Percentiles rank a stretch among this genome's conserved stretches.
Evolutionary conservation across 495 filamentous ascomycete species (phyloP).

Genomic region (Xylaria sp.): DNA sequence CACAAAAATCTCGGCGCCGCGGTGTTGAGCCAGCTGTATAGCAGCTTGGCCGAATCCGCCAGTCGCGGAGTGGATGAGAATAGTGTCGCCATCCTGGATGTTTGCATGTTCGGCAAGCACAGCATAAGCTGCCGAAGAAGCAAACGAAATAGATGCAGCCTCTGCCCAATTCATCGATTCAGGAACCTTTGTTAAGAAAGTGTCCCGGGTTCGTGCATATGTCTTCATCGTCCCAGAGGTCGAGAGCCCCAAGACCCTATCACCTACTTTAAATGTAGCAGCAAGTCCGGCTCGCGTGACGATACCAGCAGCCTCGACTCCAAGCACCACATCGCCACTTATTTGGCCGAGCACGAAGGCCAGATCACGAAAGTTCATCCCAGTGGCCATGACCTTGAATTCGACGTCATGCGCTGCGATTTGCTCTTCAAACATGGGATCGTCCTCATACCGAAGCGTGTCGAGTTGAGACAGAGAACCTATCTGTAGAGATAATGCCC

Average conservation of each 20-base stretch:
- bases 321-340: conserved; percentile 17
- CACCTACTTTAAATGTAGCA: conserved; percentile 13
- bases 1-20: conserved; percentile 19
- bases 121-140: conserved; percentile 56
- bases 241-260: conserved; percentile 33
- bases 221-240: conserved; percentile 39
- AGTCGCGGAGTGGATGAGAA: conserved; percentile 25
- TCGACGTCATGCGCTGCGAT: conserved; percentile 24
- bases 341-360: conserved; percentile 12
- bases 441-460: conserved; percentile 36
- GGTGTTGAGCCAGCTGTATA: conserved; percentile 9
- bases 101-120: conserved; percentile 35
- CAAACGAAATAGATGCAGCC: conserved; percentile 52
- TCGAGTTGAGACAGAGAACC: conserved; percentile 38
- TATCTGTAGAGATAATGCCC: conserved; percentile 22
- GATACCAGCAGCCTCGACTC: conserved; percentile 31
- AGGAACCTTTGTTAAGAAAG: conserved; percentile 38
- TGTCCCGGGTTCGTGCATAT: conserved; percentile 25
- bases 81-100: conserved; percentile 22
- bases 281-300: conserved; percentile 23
- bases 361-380: conserved; percentile 17
- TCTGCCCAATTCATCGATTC: conserved; percentile 48
- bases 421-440: conserved; percentile 2
- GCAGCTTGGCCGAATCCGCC: conserved; percentile 24
- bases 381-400: conserved; percentile 23